A percentile compares a stretch with the other conserved stretches of the same genome.
Conservation (phyloP, 306 rosid genomes). For the Dalbergia cultrata region DNA sequence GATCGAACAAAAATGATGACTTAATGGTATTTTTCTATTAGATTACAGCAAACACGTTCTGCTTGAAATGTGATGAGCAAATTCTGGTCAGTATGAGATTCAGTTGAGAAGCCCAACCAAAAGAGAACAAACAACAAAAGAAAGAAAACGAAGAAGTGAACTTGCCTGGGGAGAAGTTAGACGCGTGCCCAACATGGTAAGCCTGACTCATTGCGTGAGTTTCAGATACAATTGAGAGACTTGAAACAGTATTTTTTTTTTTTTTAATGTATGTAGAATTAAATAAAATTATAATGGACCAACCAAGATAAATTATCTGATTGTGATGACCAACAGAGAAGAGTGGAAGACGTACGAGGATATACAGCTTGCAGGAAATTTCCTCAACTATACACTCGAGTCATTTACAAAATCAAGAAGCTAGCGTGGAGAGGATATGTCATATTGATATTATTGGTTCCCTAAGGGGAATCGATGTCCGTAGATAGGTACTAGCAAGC, state of each 20-base stretch:
- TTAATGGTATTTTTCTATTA: background rate
- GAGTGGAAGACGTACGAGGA: too few relatives aligned
- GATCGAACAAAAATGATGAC: background rate
- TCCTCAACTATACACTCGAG: background rate
- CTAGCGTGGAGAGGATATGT: too few relatives aligned
- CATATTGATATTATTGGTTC: too few relatives aligned
- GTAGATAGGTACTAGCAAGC: background rate
- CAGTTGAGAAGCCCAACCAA: background rate
- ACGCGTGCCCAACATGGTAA: slow-evolving; percentile 36
- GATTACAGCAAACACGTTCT: background rate
- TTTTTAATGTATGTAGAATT: too few relatives aligned
- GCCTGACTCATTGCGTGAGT: slow-evolving; percentile 14
- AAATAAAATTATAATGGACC: background rate
- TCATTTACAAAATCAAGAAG: too few relatives aligned
- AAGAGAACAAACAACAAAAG: background rate
- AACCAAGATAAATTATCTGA: background rate
- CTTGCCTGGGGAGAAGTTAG: slow-evolving; percentile 34
- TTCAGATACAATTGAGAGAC: background rate
- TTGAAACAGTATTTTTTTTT: background rate
- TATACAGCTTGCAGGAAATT: too few relatives aligned
- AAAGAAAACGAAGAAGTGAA: background rate
- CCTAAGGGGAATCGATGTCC: too few relatives aligned
- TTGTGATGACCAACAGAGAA: too few relatives aligned
- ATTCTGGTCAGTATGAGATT: background rate
- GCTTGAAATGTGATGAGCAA: background rate